Base-by-base conservation (phyloP, 139 green algal genomes). In the Haematococcus lacustris region DNA sequence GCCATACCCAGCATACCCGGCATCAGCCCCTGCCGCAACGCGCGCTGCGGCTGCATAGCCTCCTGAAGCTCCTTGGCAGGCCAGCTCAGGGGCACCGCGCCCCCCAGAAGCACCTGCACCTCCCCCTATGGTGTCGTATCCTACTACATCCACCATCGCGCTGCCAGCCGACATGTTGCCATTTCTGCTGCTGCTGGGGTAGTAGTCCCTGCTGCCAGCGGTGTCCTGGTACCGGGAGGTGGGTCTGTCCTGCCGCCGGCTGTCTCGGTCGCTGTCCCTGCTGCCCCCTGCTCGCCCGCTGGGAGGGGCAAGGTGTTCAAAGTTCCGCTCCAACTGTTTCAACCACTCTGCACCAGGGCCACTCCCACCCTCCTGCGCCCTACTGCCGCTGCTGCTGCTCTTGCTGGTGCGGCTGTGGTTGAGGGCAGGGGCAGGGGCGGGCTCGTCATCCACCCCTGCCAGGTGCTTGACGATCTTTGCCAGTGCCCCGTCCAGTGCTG, bases 121-220 rank as follows among this genome's bases (percentile, higher is more conserved):
- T 38, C 70, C 60, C 23, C 76, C 57, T 1, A 62, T 61, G 47
- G 60, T 62, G 13, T 82, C 76, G 65, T 90, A 93, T 21, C 79
- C 82, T 1, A 93, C 81, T 26, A 93, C 76, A n/a, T 77, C 87
- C 23, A 93, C 78, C 84, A 93, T 87, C 1, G 85, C 76, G 53
- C 34, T 72, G n/a, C 73, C 72, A n/a, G 33, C 47, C 7, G 32
- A 71, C 32, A 51, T 69, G 65, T 70, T 71, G 53, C 70, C 62
- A 43, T 64, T 73, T 28, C 35, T 7, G 34, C 50, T 73, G 53
- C 40, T 76, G 51, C n/a, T 32, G 0, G 59, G 38, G 26, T 9
- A 25, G 68, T 63, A 25, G 61, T 51, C 38, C 51, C 32, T 59
- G 69, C 51, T 23, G 26, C n/a, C n/a, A n/a, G n/a, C n/a, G n/a